Evolutionary conservation across 768 basidiomycete genomes (phyloP).

Genomic region (Tephrocybe sp.): DNA sequence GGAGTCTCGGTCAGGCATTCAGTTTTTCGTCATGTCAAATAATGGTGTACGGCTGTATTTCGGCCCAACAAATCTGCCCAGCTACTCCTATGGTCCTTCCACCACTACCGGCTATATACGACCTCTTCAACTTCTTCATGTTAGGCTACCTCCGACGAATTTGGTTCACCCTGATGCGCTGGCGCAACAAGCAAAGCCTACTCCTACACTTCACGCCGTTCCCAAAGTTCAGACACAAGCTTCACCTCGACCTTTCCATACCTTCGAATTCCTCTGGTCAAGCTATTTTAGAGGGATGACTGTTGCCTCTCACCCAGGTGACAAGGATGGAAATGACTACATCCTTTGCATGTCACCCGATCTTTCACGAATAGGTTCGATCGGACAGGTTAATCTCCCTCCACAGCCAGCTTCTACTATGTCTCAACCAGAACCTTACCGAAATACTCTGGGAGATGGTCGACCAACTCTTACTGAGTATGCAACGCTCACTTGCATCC

Average conservation of each 20-base stretch:
- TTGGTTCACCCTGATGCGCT: constrained; percentile 78
- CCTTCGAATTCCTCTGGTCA: constrained; percentile 59
- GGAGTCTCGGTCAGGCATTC: constrained; percentile 69
- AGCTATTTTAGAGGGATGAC: constrained; percentile 68
- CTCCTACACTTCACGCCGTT: constrained; percentile 46
- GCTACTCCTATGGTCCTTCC: constrained; percentile 47
- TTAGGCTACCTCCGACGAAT: constrained; percentile 76
- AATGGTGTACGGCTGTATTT: constrained; percentile 89
- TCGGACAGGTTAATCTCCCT: constrained; percentile 63
- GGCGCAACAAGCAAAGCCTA: constrained; percentile 47
- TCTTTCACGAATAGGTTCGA: constrained; percentile 65
- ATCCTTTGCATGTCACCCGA: constrained; percentile 77
- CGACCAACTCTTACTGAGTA: constrained; percentile 75
- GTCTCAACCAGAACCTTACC: constrained; percentile 33
- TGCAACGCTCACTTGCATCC: constrained; percentile 73
- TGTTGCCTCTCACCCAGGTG: constrained; percentile 72
- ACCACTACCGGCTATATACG: constrained; percentile 29
- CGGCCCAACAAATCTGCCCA: constrained; percentile 50
- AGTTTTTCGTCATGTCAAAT: constrained; percentile 78
- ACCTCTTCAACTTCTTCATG: constrained; percentile 69
- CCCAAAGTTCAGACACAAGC: constrained; percentile 45
- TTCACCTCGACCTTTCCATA: constrained; percentile 55
- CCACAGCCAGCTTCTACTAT: constrained; percentile 36
- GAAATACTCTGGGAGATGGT: constrained; percentile 30
- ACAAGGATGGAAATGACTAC: constrained; percentile 72